Evolutionary conservation across 1,284 basidiomycete genomes (phyloP).

Genomic region (Marasmius sp.): DNA sequence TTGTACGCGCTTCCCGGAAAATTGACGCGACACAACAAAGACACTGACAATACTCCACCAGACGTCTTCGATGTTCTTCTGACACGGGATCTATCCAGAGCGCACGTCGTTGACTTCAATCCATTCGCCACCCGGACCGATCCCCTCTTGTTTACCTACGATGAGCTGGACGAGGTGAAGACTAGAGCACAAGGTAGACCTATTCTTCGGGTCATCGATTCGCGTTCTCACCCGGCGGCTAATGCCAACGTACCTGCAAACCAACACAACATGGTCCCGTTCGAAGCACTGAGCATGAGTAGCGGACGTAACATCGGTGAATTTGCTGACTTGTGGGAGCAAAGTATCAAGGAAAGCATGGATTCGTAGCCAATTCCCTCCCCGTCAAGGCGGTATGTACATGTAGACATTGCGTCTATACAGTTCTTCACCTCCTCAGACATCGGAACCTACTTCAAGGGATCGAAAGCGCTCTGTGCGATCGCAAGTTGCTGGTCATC

Average conservation of each 20-base stretch:
- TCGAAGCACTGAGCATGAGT: conserved; percentile 82
- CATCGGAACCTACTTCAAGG: too few species aligned
- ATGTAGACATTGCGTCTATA: neutral
- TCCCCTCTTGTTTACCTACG: conserved; percentile 82
- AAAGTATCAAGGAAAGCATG: conserved; percentile 49
- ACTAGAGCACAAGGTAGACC: conserved; percentile 33
- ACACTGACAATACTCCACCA: conserved; percentile 28
- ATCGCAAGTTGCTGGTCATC: too few species aligned
- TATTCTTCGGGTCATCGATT: conserved; percentile 72
- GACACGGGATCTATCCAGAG: conserved; percentile 73
- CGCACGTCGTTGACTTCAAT: conserved; percentile 89
- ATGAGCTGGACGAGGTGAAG: conserved; percentile 60
- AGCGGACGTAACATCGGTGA: conserved; percentile 71
- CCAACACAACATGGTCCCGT: conserved; percentile 90
- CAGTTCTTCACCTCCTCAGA: neutral
- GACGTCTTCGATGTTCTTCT: conserved; percentile 88
- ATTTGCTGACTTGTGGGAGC: conserved; percentile 70
- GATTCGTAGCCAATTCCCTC: neutral
- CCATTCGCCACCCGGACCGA: conserved; percentile 88
- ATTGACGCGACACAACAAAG: neutral
- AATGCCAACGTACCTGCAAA: conserved; percentile 69
- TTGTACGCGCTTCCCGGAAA: conserved; percentile 52
- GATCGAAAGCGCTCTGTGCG: too few species aligned
- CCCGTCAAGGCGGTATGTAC: too few species aligned
- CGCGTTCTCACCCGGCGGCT: conserved; percentile 65